Evolutionary conservation across 1,139 yeast species (phyloP), one percentile per base, ranked within the genome.

Genomic region (Suhomyces atakaporum): DNA sequence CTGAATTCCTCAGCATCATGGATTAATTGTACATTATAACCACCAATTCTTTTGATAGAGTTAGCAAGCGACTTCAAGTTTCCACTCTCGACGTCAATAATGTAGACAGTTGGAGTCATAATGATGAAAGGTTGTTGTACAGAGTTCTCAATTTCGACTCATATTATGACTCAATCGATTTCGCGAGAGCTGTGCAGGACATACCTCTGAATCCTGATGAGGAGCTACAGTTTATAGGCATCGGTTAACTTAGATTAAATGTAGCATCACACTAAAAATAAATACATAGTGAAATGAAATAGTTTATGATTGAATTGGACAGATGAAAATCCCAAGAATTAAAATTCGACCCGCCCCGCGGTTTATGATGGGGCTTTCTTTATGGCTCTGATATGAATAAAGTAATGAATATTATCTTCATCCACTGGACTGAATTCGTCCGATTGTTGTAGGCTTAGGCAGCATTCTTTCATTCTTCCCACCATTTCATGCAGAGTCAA

Each of bases 51-150:
- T 50, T 82, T 85, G 36, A 92, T 78, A 3, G 97, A 96, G 62
- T 92, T 92, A 39, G 81, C 77, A 38, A 92, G 71, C 1, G 97
- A 90, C 55, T 87, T 94, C 41, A 92, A 67, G 56, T 92, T 92
- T 4, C 98, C 98, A 58, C 96, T 86, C 56, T 88, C 89, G n/a
- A 90, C 94, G 55, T 94, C 97, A 37, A 92, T 83, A 31, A 92
- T 80, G 60, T 86, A 81, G 14, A 88, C 92, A 3, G 35, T 34
- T 6, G 12, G 23, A 9, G 33, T 9, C 41, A 38, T 38, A 13
- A 13, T 16, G 14, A 7, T 11, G 7, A 9, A 13, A 11, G 5
- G 11, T 4, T 16, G 28, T 24, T 24, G 9, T 15, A 11, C 15
- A 19, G 5, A 16, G 9, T 15, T 10, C 26, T 3, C 7, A 14